phyloP scores from a whole-genome alignment of 495 filamentous ascomycete species.

The Penicillium canariense region DNA sequence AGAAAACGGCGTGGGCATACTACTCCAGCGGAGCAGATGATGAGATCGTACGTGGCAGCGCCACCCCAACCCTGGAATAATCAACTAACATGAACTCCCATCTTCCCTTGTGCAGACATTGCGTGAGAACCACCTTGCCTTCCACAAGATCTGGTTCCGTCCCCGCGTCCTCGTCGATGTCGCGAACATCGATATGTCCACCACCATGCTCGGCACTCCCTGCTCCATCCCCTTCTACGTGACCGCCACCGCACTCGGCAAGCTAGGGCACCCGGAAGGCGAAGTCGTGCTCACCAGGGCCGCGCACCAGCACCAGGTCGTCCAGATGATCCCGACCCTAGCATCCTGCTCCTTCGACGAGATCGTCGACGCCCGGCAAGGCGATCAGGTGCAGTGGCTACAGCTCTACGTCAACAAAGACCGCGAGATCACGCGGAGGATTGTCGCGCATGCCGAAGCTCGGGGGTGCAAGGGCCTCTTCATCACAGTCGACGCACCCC shows the following conservation, averaged over 20 bases:
- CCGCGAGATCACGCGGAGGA: slow-evolving; percentile 82
- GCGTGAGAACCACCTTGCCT: slow-evolving; percentile 94
- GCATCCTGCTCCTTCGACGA: slow-evolving; percentile 98
- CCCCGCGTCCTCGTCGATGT: slow-evolving; percentile 84
- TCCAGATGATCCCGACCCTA: slow-evolving; percentile 98
- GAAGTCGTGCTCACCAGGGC: slow-evolving; percentile 87
- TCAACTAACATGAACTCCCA: slow-evolving; percentile 4
- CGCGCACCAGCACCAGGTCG: slow-evolving; percentile 77
- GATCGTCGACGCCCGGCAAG: slow-evolving; percentile 79
- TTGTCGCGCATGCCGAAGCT: slow-evolving; percentile 86
- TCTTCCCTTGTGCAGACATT: slow-evolving; percentile 63
- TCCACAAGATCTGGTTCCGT: slow-evolving; percentile 97
- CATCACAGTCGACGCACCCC: slow-evolving; percentile 97
- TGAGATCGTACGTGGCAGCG: slow-evolving; percentile 71
- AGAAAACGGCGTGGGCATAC: slow-evolving; percentile 93
- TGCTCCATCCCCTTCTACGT: slow-evolving; percentile 85
- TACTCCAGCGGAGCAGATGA: slow-evolving; percentile 96
- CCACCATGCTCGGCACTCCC: slow-evolving; percentile 88
- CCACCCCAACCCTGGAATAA: not conserved
- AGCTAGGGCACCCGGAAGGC: slow-evolving; percentile 84
- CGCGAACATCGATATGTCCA: slow-evolving; percentile 77
- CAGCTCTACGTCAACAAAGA: slow-evolving; percentile 99
- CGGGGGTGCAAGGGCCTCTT: slow-evolving; percentile 95
- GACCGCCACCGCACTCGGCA: slow-evolving; percentile 87
- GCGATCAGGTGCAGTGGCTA: slow-evolving; percentile 89